Conservation (phyloP, 768 basidiomycete species). For the Russula sp. region DNA sequence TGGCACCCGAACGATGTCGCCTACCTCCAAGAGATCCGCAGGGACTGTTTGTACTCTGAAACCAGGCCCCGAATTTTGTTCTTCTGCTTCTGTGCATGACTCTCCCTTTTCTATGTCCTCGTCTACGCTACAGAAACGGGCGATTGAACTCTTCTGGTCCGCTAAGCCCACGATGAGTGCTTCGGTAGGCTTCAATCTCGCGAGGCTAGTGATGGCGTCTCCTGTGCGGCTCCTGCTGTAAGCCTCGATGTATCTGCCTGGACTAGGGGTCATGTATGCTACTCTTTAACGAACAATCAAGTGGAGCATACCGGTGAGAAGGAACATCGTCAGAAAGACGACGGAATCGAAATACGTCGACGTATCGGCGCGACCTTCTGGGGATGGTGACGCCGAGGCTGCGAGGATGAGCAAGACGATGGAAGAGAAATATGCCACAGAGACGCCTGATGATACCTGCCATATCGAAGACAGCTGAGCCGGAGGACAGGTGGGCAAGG, state of each 20-base stretch:
- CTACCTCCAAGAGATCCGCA: conserved; percentile 65
- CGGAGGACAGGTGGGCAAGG: not conserved
- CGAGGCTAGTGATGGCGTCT: conserved; percentile 64
- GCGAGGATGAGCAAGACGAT: conserved; percentile 60
- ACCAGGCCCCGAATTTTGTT: conserved; percentile 8
- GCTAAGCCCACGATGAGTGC: conserved; percentile 43
- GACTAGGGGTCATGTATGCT: not conserved
- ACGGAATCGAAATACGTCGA: conserved; percentile 79
- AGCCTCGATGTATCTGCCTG: conserved; percentile 58
- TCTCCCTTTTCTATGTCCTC: conserved; percentile 36
- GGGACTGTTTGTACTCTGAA: conserved; percentile 34
- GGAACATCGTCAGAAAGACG: conserved; percentile 74
- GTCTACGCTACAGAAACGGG: not conserved
- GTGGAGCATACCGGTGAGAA: conserved; percentile 52
- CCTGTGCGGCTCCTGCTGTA: conserved; percentile 64
- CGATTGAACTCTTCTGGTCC: not conserved
- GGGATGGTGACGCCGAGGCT: conserved; percentile 34
- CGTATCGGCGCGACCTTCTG: conserved; percentile 38
- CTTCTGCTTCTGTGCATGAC: conserved; percentile 17
- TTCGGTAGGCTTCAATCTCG: conserved; percentile 52
- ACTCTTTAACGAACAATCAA: not conserved
- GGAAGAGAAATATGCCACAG: conserved; percentile 72
- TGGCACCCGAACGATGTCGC: conserved; percentile 66
- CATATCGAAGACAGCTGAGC: not conserved
- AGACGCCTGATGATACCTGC: conserved; percentile 57